Evolutionary conservation across 768 basidiomycete genomes (phyloP), one percentile per base, ranked within the genome.

Genomic region (Xerocomellus intermedius): DNA sequence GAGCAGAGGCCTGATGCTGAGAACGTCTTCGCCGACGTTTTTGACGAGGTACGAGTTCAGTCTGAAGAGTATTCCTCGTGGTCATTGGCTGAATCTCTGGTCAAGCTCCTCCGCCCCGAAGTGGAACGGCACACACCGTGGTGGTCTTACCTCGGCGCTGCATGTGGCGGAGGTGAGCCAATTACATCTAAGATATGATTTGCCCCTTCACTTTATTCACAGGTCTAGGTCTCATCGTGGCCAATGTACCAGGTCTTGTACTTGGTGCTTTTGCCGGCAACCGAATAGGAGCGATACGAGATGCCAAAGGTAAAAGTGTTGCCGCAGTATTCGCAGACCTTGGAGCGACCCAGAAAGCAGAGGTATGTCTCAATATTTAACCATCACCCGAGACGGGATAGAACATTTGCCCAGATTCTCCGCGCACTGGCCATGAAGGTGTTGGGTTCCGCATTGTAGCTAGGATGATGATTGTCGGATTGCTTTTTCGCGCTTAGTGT

Each of bases 291-390:
- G 92, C 94, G 4, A 78, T 98, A 44, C 79, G 94, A 54, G 94
- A 98, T 65, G 94, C 94, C 4, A 98, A 98, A 75, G 90, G 94
- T 10, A 93, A 91, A 79, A 89, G 88, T 57, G 94, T 98, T 22
- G 93, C 90, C 3, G 81, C 87, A 9, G 94, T 97, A 17, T 98
- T 98, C 69, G 73, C 77, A 43, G 82, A 89, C 21, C 78, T 97
- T 24, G 86, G 84, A 17, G 81, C 84, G 3, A 75, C 75, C 48
- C 88, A 94, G 77, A 95, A 91, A 69, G 92, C 94, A 45, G 90
- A 96, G 83, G 94, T 91, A 64, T 60, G 76, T 65, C 39, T 38
- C 33, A 22, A 57, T 45, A 32, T 51, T 36, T n/a, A 12, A 44
- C 17, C 16, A 19, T n/a, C n/a, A 14, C 30, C 44, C 13, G 30